Conservation (phyloP, 2,329 filamentous ascomycete species). For the Mycocentrospora acerina region DNA sequence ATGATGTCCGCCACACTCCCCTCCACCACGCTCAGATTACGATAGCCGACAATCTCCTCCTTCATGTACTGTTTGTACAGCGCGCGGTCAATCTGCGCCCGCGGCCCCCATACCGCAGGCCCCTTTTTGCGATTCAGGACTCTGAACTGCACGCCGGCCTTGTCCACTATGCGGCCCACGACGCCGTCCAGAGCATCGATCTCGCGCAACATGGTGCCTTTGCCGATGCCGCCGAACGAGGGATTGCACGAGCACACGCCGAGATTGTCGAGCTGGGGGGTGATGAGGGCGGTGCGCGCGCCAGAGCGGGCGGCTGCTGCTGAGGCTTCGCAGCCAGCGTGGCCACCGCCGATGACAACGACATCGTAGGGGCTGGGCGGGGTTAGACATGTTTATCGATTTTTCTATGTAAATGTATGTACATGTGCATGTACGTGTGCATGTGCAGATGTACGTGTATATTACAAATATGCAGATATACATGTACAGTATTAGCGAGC, state of each 20-base stretch:
- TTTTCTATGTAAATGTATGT: too few species aligned
- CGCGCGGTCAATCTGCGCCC: slow-evolving; percentile 90
- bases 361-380: slow-evolving; percentile 76
- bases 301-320: slow-evolving; percentile 87
- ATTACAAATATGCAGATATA: too few species aligned
- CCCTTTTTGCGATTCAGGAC: slow-evolving; percentile 87
- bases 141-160: slow-evolving; percentile 91
- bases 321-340: slow-evolving; percentile 92
- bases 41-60: slow-evolving; percentile 77
- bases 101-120: slow-evolving; percentile 93
- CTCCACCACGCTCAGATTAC: slow-evolving; percentile 76
- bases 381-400: too few species aligned
- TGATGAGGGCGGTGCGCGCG: slow-evolving; percentile 85
- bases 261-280: slow-evolving; percentile 83
- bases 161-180: slow-evolving; percentile 85
- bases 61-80: slow-evolving; percentile 91
- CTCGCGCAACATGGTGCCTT: slow-evolving; percentile 93
- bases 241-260: slow-evolving; percentile 97
- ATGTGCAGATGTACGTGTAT: not conserved
- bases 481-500: too few species aligned
- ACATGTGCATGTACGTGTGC: slow-evolving; percentile 15
- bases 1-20: slow-evolving; percentile 94
- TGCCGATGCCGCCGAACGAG: slow-evolving; percentile 97
- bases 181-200: slow-evolving; percentile 93
- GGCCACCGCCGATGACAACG: slow-evolving; percentile 90